phyloP scores from a whole-genome alignment of 164 flowering plant species.

The Chimonanthus salicifolius region DNA sequence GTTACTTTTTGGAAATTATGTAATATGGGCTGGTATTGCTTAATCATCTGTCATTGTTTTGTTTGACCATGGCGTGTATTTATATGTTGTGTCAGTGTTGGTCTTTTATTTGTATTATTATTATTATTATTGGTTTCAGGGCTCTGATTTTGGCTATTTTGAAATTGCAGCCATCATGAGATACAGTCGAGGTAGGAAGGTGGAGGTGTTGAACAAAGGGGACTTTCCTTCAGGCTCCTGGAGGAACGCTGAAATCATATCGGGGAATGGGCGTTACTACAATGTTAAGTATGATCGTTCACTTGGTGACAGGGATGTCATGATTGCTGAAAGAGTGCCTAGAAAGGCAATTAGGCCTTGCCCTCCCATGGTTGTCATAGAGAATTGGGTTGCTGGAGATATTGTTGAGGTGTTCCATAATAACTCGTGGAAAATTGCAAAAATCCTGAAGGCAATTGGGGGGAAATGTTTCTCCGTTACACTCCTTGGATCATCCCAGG shows the following conservation, averaged over 20 bases:
- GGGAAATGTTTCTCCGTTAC: constrained; percentile 29
- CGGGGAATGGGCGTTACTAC: constrained; percentile 66
- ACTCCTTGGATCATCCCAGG: constrained; percentile 32
- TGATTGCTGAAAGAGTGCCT: constrained; percentile 43
- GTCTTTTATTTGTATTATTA: neutral
- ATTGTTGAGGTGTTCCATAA: constrained; percentile 63
- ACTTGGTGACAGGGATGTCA: constrained; percentile 11
- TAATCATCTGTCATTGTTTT: neutral
- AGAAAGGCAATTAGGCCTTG: constrained; percentile 68
- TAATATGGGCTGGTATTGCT: neutral
- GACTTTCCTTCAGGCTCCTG: constrained; percentile 63
- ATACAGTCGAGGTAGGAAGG: constrained; percentile 56
- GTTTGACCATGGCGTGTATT: neutral
- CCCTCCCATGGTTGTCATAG: constrained; percentile 39
- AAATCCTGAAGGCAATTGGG: constrained; percentile 34
- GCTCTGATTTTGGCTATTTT: neutral
- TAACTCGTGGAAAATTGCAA: constrained; percentile 66
- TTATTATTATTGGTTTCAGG: neutral
- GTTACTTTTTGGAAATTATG: neutral
- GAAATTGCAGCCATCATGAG: constrained; percentile 36
- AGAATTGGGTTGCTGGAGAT: constrained; percentile 57
- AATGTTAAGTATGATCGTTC: constrained; percentile 41
- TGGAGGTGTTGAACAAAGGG: constrained; percentile 56
- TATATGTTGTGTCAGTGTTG: neutral
- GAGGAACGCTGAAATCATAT: constrained; percentile 58